phyloP scores from a whole-genome alignment of 2,329 filamentous ascomycete genomes.

The Thielaviopsis cerberus region DNA sequence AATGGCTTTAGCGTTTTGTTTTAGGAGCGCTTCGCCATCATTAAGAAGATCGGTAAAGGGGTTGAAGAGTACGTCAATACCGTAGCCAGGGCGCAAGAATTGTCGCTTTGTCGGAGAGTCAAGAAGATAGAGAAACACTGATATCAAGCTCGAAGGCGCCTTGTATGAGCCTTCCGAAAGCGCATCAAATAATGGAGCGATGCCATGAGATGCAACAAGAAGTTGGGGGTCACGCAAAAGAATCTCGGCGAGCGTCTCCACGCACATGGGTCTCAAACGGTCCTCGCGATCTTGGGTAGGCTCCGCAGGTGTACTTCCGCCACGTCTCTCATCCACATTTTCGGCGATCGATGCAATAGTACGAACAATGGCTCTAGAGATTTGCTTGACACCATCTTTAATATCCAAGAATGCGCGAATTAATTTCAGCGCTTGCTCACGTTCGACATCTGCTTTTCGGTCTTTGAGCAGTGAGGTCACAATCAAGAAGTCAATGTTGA shows the following conservation, averaged over 20 bases:
- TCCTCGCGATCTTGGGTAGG: conserved; percentile 53
- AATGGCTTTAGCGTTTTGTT: conserved; percentile 82
- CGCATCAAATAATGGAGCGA: conserved; percentile 77
- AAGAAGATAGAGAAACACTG: conserved; percentile 74
- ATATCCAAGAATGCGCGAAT: conserved; percentile 88
- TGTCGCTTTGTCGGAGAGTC: conserved; percentile 66
- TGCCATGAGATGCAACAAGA: conserved; percentile 64
- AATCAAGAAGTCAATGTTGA: conserved; percentile 86
- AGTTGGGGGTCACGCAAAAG: conserved; percentile 69
- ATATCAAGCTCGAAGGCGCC: conserved; percentile 72
- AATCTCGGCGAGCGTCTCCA: conserved; percentile 84
- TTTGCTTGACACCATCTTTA: conserved; percentile 73
- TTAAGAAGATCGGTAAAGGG: conserved; percentile 71
- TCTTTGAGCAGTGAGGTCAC: conserved; percentile 88
- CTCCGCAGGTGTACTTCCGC: conserved; percentile 39
- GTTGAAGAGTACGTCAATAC: conserved; percentile 76
- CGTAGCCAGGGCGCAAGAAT: conserved; percentile 72
- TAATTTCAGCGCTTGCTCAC: conserved; percentile 93
- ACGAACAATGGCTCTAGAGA: conserved; percentile 71
- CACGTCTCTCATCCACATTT: conserved; percentile 66
- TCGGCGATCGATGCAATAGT: conserved; percentile 85
- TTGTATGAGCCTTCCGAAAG: conserved; percentile 82
- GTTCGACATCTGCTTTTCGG: conserved; percentile 86
- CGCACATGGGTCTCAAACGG: conserved; percentile 70
- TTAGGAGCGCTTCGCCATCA: conserved; percentile 44